Conservation (phyloP, 78 protist genomes). For the Polysphondylium violaceum region DNA sequence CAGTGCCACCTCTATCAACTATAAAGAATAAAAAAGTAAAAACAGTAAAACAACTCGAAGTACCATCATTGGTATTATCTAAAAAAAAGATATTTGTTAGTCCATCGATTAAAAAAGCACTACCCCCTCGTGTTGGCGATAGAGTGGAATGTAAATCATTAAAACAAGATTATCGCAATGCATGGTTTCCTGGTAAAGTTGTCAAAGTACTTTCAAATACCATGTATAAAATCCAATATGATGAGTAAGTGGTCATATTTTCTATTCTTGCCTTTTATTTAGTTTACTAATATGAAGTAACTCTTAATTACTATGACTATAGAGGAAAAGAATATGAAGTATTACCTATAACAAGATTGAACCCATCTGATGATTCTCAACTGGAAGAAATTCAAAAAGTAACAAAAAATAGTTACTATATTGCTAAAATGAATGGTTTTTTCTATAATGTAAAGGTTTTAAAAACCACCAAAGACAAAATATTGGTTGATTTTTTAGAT, state of each 20-base stretch:
- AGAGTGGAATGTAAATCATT: conserved; percentile 3
- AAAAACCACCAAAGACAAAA: too few species aligned
- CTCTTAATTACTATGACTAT: too few species aligned
- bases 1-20: background rate
- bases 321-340: too few species aligned
- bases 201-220: background rate
- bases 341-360: background rate
- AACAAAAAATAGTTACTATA: too few species aligned
- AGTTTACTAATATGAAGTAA: too few species aligned
- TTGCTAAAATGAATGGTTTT: too few species aligned
- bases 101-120: background rate
- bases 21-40: background rate
- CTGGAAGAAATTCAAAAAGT: too few species aligned
- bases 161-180: conserved; percentile 1
- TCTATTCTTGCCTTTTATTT: too few species aligned
- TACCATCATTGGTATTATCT: background rate
- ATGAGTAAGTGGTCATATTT: conserved; percentile 4
- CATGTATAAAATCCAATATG: background rate
- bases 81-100: background rate
- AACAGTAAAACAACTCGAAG: background rate
- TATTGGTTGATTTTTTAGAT: too few species aligned
- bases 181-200: conserved; percentile 1
- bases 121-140: background rate
- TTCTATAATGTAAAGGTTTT: too few species aligned
- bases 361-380: background rate